Base-by-base conservation (phyloP, 2,329 filamentous ascomycete genomes). In the Diaporthe eres region DNA sequence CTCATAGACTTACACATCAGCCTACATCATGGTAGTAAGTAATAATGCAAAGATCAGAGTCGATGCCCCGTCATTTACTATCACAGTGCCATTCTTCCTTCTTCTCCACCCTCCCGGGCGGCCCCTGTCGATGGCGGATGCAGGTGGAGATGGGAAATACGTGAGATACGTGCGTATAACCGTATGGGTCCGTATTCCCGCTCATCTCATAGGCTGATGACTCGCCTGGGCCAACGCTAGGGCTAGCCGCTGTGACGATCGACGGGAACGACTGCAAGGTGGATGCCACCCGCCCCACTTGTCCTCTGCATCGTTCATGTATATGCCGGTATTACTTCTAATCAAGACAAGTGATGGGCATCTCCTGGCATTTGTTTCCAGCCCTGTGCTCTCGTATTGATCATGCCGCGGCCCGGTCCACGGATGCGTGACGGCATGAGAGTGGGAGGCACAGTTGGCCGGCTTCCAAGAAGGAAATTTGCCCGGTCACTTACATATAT, bases 181-280 rank as follows among this genome's bases (percentile, higher is more conserved):
- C 31, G 58, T 39, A 63, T 22, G 10, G 22, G 34, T 1, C 42
- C 61, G 61, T 49, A 67, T 67, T 67, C 42, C 12, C 25, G 7
- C 42, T 4, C 19, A 34, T 5, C 17, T 67, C 17, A 51, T 51
- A 34, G 28, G 61, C 28, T 2, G 28, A 65, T 31, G 42, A 49
- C 61, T 65, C n/a, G 42, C 7, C 42, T 12, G 60, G 17, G 17
- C 60, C 17, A 31, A 28, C 61, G 42, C 61, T 34, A 65, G 42
- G 61, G 42, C 42, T 22, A 31, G 17, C 42, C 61, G 37, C 61
- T 34, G 42, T n/a, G 61, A 34, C 57, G 34, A 60, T 60, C 57
- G 57, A 34, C 34, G 58, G 37, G 58, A 44, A 44, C 58, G 39
- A 44, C 58, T 63, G 58, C 58, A 63, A 42, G 58, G 37, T 25